Evolutionary conservation across 768 basidiomycete species (phyloP).

Genomic region (Boletus sp.): DNA sequence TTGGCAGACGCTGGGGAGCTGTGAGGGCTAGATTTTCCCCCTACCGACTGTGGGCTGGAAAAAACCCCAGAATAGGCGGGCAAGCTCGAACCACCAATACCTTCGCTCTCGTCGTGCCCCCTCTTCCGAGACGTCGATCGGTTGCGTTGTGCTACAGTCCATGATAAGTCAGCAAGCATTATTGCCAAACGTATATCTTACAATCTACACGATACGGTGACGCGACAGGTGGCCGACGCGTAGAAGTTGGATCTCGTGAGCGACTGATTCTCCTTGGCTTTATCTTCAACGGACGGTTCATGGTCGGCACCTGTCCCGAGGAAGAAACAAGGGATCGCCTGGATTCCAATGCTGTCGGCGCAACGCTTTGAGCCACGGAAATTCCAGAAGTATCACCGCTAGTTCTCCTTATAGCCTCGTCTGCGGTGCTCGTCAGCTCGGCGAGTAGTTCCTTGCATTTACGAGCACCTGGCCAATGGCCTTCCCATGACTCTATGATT

Average conservation of each 20-base stretch:
- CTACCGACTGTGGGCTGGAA: conserved; percentile 49
- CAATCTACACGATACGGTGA: conserved; percentile 67
- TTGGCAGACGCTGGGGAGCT: conserved; percentile 75
- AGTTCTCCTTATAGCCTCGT: conserved; percentile 54
- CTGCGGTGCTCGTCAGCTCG: conserved; percentile 68
- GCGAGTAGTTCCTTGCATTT: conserved; percentile 82
- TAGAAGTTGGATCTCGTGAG: conserved; percentile 56
- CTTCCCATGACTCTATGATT: conserved; percentile 79
- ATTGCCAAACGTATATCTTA: conserved; percentile 26
- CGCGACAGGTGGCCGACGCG: conserved; percentile 54
- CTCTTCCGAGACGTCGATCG: conserved; percentile 76
- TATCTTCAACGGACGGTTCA: conserved; percentile 50
- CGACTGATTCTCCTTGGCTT: conserved; percentile 53
- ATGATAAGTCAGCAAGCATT: conserved; percentile 17
- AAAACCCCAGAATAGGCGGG: conserved; percentile 54
- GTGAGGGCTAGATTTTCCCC: conserved; percentile 56
- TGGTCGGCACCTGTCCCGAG: conserved; percentile 41
- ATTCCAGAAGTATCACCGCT: conserved; percentile 18
- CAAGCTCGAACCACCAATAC: conserved; percentile 40
- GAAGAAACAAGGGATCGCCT: conserved; percentile 52
- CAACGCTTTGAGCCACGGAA: conserved; percentile 26
- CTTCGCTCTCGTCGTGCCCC: conserved; percentile 64
- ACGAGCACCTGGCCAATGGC: conserved; percentile 82
- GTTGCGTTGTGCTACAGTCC: conserved; percentile 55
- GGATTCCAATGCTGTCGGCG: conserved; percentile 45